Evolutionary conservation across 176 grass and related monocot genomes (phyloP).

Genomic region (Bromus sterilis): DNA sequence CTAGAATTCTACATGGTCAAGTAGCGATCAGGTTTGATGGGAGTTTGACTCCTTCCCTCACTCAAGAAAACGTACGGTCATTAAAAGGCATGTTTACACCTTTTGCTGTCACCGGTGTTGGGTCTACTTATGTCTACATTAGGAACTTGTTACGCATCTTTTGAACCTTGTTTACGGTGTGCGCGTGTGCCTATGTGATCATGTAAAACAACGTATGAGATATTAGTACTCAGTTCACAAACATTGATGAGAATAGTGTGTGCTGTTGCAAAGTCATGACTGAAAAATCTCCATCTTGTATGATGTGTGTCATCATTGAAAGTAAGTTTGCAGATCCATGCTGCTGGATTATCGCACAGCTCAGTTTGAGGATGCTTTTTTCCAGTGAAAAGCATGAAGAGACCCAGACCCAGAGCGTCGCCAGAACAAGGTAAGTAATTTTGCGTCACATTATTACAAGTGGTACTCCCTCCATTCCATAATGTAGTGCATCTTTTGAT

Average conservation of each 20-base stretch:
- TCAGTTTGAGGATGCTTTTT: neutral
- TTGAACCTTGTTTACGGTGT: neutral
- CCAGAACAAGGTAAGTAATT: no score
- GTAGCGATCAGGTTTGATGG: constrained; percentile 17
- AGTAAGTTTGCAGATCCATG: constrained; percentile 1
- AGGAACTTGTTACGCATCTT: neutral
- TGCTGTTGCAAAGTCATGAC: neutral
- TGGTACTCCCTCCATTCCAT: no score
- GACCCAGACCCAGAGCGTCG: no score
- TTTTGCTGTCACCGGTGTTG: neutral
- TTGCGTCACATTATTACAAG: no score
- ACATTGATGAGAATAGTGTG: neutral
- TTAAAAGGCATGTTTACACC: neutral
- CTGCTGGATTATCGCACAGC: neutral
- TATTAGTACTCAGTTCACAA: neutral
- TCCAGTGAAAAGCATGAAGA: neutral
- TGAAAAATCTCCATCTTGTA: neutral
- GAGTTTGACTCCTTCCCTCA: neutral
- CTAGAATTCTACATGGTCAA: constrained; percentile 60
- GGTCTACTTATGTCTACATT: neutral
- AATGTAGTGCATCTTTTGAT: no score
- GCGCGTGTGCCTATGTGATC: no score
- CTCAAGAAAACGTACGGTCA: neutral
- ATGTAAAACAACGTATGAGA: no score
- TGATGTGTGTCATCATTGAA: neutral